Conservation (phyloP, 2,329 filamentous ascomycete species). For the Cladophialophora immunda region DNA sequence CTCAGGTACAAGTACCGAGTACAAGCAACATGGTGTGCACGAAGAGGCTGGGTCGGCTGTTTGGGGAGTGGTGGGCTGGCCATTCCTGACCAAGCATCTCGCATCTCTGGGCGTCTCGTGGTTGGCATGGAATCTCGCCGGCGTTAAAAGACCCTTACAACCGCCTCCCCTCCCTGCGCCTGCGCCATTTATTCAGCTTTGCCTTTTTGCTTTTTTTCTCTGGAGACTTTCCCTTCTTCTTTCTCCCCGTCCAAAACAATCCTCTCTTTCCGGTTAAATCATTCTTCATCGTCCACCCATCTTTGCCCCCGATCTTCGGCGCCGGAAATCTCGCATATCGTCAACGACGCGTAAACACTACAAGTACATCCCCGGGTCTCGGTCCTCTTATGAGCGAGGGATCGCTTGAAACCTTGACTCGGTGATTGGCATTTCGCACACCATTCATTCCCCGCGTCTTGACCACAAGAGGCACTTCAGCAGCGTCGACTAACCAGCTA, state of each 20-base stretch:
- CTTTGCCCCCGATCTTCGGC: neutral
- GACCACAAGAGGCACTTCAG: neutral
- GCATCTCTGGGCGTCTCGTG: neutral
- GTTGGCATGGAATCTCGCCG: neutral
- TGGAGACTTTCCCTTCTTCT: neutral
- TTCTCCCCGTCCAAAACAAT: neutral
- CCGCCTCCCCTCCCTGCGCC: too few relatives aligned
- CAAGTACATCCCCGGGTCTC: too few relatives aligned
- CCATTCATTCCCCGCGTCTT: neutral
- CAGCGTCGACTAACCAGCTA: neutral
- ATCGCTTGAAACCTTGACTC: neutral
- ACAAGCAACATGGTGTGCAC: too few relatives aligned
- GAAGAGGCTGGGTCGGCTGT: too few relatives aligned
- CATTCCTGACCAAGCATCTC: neutral
- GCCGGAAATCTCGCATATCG: neutral
- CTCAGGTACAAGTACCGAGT: neutral
- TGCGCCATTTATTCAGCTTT: slow-evolving; percentile 6
- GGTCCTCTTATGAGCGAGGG: neutral
- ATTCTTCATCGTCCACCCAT: neutral
- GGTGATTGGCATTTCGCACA: too few relatives aligned
- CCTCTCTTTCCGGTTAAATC: neutral
- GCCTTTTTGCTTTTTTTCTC: neutral
- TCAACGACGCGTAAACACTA: neutral
- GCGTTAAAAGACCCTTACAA: neutral
- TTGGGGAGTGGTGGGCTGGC: neutral